Percentiles rank a stretch among this genome's conserved stretches.
Conservation (phyloP, 345 rosid genomes). For the Citrus reticulata region DNA sequence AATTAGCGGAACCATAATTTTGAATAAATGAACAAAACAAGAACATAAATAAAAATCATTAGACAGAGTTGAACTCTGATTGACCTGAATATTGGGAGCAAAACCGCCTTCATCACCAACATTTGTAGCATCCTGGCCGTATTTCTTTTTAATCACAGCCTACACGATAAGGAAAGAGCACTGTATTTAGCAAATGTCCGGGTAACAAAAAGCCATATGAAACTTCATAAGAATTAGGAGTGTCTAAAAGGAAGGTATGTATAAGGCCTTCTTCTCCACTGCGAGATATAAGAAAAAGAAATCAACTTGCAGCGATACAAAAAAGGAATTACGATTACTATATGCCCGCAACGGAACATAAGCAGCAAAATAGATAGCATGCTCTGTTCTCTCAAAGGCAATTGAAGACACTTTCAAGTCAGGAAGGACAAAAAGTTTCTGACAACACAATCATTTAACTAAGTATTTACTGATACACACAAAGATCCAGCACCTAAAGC, state of each 20-base stretch:
- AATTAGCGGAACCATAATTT: not conserved
- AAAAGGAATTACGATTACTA: not conserved
- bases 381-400: conserved; percentile 15
- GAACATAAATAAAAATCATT: not conserved
- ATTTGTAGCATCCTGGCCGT: conserved; percentile 99
- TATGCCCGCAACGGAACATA: conserved; percentile 3
- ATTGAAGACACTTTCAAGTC: not conserved
- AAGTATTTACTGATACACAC: not conserved
- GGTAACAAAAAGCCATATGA: not conserved
- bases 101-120: conserved; percentile 99
- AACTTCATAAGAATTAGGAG: not conserved
- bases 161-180: conserved; percentile 10
- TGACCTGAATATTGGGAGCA: conserved; percentile 95
- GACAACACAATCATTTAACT: not conserved
- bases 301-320: not conserved
- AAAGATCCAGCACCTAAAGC: not conserved
- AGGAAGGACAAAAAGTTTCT: not conserved
- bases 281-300: not conserved
- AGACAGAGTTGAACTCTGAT: not conserved
- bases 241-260: not conserved
- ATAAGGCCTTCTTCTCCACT: not conserved
- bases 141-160: conserved; percentile 89
- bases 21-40: not conserved
- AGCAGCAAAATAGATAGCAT: conserved; percentile 2
- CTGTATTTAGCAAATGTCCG: not conserved